Evolutionary conservation across 1,284 basidiomycete species (phyloP), one percentile per base, ranked within the genome.

Genomic region (Moesziomyces sp.): DNA sequence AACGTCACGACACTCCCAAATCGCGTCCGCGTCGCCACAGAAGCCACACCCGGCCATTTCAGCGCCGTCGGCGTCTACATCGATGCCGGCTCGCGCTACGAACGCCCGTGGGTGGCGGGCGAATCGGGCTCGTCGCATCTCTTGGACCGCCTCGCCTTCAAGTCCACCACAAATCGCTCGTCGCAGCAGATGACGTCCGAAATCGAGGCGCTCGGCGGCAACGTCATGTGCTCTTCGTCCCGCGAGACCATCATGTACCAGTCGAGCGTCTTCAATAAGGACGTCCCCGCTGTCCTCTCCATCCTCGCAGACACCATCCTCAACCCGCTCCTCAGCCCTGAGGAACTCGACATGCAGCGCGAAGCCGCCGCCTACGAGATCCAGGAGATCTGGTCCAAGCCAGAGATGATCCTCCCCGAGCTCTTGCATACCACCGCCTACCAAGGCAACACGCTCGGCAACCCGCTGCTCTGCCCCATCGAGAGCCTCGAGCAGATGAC

Each of bases 161-260:
- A 97, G 89, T 85, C 85, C 64, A 88, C 88, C 9, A 75, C 84
- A 43, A 86, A 84, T 52, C 86, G 87, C 49, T 84, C 85, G 3
- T 84, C 86, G 5, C 90, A 90, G 44, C 88, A 93, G 77, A 95
- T 98, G 92, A 89, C 91, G 8, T 86, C 87, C 5, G 89, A 91
- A 52, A 92, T 97, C 79, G 91, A 94, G 83, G 88, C 89, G 11
- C 88, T 97, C 21, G 95, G 97, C 48, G 94, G 94, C 21, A 94
- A 97, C 85, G 93, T 98, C 64, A 88, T 93, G 84, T 94, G 92
- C 82, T 91, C 93, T 9, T 93, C 93, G 14, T 92, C 93, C 6
- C 88, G 96, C 48, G 96, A 99, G 85, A 90, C 93, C 40, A 94
- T 98, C 85, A 94, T 97, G 93, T 99, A 98, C 85, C 96, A 98